Percentiles rank a stretch among this genome's conserved stretches.
Conservation (phyloP, 1,284 basidiomycete genomes). For the Tilletia caries region DNA sequence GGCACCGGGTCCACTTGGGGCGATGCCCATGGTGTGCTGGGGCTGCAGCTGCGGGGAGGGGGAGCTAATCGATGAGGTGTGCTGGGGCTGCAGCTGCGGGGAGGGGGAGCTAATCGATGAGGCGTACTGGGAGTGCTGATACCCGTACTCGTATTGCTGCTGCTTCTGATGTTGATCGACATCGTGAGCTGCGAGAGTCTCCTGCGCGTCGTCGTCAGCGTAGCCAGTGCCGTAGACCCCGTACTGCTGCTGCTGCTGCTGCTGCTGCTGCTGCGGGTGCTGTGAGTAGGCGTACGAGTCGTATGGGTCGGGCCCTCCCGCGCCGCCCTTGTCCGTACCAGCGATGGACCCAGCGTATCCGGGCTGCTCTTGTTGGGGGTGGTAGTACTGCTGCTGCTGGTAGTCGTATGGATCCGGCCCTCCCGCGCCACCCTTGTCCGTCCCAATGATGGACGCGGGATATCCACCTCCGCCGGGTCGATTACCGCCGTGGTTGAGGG, state of each 20-base stretch:
- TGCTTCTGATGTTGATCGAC: too few species aligned
- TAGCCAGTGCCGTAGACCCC: conserved; percentile 7
- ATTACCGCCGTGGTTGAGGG: conserved; percentile 9
- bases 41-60: not conserved
- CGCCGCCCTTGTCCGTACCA: conserved; percentile 9
- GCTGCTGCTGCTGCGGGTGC: not conserved
- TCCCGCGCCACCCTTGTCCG: not conserved
- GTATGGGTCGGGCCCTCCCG: too few species aligned
- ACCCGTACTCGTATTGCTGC: too few species aligned
- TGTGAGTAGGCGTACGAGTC: too few species aligned
- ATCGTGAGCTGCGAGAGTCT: too few species aligned
- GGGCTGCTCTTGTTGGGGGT: conserved; percentile 12
- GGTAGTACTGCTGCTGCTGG: not conserved
- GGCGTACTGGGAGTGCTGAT: not conserved
- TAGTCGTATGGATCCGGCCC: not conserved
- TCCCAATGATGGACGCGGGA: conserved; percentile 16
- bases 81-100: not conserved
- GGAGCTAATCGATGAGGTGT: too few species aligned
- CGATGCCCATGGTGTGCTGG: conserved; percentile 18
- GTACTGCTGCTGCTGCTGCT: conserved; percentile 17
- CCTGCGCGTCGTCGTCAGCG: too few species aligned
- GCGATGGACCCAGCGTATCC: conserved; percentile 17
- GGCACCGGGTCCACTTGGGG: not conserved
- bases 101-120: not conserved
- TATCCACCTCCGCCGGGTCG: conserved; percentile 16